A percentile compares a stretch with the other conserved stretches of the same genome.
phyloP scores from a whole-genome alignment of 1,284 basidiomycete genomes.

The Gymnopus androsaceus region DNA sequence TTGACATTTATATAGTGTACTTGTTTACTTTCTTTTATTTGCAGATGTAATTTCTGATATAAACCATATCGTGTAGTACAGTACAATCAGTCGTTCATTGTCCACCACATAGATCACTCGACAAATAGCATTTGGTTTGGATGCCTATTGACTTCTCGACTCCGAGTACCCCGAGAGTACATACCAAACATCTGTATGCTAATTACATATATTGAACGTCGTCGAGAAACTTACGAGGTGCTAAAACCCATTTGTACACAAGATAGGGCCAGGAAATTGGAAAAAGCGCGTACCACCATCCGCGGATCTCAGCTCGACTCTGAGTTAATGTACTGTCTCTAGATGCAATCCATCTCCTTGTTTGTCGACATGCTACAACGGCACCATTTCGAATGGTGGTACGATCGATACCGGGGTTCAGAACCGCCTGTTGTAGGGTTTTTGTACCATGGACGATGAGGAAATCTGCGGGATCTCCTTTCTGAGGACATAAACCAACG shows the following conservation, averaged over 20 bases:
- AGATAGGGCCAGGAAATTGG: constrained; percentile 9
- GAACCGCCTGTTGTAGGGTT: constrained; percentile 46
- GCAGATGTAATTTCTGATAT: neutral
- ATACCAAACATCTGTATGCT: neutral
- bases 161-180: too few relatives aligned
- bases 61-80: neutral
- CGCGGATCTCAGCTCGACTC: neutral
- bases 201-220: neutral
- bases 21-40: neutral
- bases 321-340: neutral
- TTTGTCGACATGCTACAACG: constrained; percentile 34
- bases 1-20: neutral
- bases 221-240: neutral
- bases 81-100: neutral
- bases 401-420: constrained; percentile 49
- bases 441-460: constrained; percentile 56
- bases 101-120: neutral
- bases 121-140: too few relatives aligned
- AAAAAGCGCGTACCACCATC: constrained; percentile 10
- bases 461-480: constrained; percentile 55
- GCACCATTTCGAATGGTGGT: constrained; percentile 39
- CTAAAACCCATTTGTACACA: neutral
- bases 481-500: constrained; percentile 36
- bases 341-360: constrained; percentile 18
- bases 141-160: too few relatives aligned